These are phyloP conservation scores for Globisporangium mamillatum DNA, from an alignment of 352 stramenopile species.

Conservation along the genomic window DNA sequence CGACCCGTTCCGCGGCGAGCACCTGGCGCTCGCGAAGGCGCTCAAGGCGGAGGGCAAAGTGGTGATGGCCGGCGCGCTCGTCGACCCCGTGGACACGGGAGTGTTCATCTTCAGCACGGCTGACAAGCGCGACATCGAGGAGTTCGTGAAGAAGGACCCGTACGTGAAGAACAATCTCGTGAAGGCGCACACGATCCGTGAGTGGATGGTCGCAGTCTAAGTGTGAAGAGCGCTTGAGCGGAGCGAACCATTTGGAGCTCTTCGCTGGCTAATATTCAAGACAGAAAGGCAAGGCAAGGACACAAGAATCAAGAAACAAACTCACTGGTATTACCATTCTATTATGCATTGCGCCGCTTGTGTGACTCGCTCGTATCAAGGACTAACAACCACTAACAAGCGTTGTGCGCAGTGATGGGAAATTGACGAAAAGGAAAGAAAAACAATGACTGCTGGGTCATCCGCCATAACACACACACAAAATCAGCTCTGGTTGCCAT, in stretches of 20 bases:
- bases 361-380: background rate
- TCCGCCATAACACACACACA: background rate
- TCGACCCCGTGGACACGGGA: slow-evolving; percentile 55
- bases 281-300: background rate
- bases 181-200: slow-evolving; percentile 58
- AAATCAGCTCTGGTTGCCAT: background rate
- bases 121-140: slow-evolving; percentile 53
- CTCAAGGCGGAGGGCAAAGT: slow-evolving; percentile 58
- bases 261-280: background rate
- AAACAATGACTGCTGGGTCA: no score
- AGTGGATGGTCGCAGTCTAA: slow-evolving; percentile 72
- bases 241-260: no score
- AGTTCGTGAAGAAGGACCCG: slow-evolving; percentile 64
- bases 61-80: slow-evolving; percentile 69
- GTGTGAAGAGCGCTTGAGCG: background rate
- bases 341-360: slow-evolving; percentile 3
- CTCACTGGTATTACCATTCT: slow-evolving; percentile 8
- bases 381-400: background rate
- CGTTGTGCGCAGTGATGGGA: background rate
- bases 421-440: background rate
- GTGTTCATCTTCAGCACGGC: slow-evolving; percentile 65
- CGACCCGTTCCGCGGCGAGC: slow-evolving; percentile 60
- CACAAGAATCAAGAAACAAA: background rate
- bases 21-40: slow-evolving; percentile 46
- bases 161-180: slow-evolving; percentile 78